Evolutionary conservation across 306 rosid genomes (phyloP).

Genomic region (Lotus japonicus): DNA sequence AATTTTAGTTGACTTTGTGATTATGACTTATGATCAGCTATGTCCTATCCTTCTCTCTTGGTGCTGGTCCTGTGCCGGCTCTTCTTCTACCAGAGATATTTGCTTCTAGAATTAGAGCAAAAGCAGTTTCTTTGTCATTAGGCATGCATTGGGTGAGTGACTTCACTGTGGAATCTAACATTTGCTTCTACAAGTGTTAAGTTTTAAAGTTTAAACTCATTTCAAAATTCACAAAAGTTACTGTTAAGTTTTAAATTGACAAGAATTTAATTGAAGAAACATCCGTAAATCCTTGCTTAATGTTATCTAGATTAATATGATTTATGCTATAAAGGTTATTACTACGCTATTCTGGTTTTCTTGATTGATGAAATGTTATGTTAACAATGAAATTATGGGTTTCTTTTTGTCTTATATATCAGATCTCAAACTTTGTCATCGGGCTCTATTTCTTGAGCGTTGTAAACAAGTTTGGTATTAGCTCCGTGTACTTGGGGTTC

Average conservation of each 20-base stretch:
- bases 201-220: no score
- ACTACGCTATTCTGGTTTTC: background rate
- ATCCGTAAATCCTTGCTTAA: background rate
- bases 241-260: no score
- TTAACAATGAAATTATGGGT: background rate
- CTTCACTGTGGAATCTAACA: background rate
- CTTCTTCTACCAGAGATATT: slow-evolving; percentile 97
- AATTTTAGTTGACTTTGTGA: slow-evolving; percentile 13
- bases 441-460: slow-evolving; percentile 95
- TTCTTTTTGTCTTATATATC: slow-evolving; percentile 20
- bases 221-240: no score
- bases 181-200: no score
- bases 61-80: slow-evolving; percentile 99
- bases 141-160: slow-evolving; percentile 97
- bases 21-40: slow-evolving; percentile 52
- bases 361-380: background rate
- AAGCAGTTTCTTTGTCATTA: slow-evolving; percentile 86
- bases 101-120: slow-evolving; percentile 95
- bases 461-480: slow-evolving; percentile 88
- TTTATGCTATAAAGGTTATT: background rate
- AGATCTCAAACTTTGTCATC: slow-evolving; percentile 84
- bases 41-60: slow-evolving; percentile 92
- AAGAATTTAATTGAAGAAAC: background rate
- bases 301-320: background rate
- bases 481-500: slow-evolving; percentile 82